Evolutionary conservation across 1,139 yeast species (phyloP).

Genomic region (Schizosaccharomyces versatilis): DNA sequence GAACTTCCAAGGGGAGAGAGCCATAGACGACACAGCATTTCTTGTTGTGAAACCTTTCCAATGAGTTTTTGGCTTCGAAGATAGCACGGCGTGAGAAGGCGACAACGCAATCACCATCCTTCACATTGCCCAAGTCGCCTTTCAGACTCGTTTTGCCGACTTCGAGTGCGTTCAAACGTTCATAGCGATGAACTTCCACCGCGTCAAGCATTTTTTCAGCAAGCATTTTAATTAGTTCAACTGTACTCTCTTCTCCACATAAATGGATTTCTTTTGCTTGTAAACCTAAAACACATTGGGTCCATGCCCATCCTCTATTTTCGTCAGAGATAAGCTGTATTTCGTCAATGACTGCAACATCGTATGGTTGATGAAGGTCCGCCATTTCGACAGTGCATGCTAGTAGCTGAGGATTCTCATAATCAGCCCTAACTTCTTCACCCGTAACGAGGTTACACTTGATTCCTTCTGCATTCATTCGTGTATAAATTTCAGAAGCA

Average conservation of each 20-base stretch:
- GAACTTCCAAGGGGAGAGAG: constrained; percentile 84
- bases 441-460: constrained; percentile 80
- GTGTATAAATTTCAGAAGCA: constrained; percentile 77
- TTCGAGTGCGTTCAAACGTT: constrained; percentile 50
- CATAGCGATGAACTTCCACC: constrained; percentile 40
- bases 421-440: constrained; percentile 55
- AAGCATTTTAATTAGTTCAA: constrained; percentile 37
- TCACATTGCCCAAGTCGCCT: constrained; percentile 18
- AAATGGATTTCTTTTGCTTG: constrained; percentile 68
- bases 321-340: constrained; percentile 81
- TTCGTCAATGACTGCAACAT: constrained; percentile 81
- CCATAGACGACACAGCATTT: constrained; percentile 87
- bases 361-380: constrained; percentile 42
- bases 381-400: constrained; percentile 93
- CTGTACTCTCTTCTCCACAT: constrained; percentile 80
- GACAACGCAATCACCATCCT: constrained; percentile 71
- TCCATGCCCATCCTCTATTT: constrained; percentile 84
- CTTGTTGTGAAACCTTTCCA: constrained; percentile 37
- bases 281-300: constrained; percentile 71
- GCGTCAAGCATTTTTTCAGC: constrained; percentile 59
- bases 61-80: constrained; percentile 37
- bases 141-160: constrained; percentile 27
- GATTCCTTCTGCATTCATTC: constrained; percentile 41
- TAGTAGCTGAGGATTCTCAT: constrained; percentile 47
- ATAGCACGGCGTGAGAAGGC: constrained; percentile 62